A percentile compares a stretch with the other conserved stretches of the same genome.
Evolutionary conservation across 2,329 filamentous ascomycete species (phyloP).

Genomic region (Ramularia endophylla): DNA sequence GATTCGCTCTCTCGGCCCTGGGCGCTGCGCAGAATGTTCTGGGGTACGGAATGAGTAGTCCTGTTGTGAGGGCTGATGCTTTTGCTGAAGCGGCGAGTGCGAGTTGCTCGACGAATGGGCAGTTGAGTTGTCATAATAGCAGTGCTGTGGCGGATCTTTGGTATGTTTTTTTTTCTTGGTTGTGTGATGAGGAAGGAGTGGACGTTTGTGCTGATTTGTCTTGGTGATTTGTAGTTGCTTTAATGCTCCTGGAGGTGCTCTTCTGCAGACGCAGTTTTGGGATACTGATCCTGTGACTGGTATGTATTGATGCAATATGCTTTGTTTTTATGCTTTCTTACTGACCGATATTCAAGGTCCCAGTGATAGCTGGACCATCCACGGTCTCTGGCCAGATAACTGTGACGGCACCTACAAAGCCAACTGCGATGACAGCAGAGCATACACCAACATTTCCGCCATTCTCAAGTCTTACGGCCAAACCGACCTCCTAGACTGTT

Average conservation of each 20-base stretch:
- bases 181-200: too few relatives aligned
- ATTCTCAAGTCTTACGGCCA: slow-evolving; percentile 54
- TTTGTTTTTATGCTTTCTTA: too few relatives aligned
- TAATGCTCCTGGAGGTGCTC: slow-evolving; percentile 63
- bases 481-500: slow-evolving; percentile 50
- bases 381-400: slow-evolving; percentile 37
- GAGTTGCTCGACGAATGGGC: slow-evolving; percentile 33
- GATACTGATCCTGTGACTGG: slow-evolving; percentile 60
- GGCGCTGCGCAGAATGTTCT: slow-evolving; percentile 25
- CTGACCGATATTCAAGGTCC: too few relatives aligned
- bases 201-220: too few relatives aligned
- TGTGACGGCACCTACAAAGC: slow-evolving; percentile 66
- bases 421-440: slow-evolving; percentile 57
- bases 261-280: slow-evolving; percentile 75
- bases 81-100: slow-evolving; percentile 12
- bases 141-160: slow-evolving; percentile 59
- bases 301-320: too few relatives aligned
- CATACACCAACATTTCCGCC: slow-evolving; percentile 59
- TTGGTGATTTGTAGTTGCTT: slow-evolving; percentile 48
- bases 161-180: too few relatives aligned
- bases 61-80: slow-evolving; percentile 7
- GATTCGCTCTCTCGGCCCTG: slow-evolving; percentile 24
- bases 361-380: neutral
- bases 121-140: slow-evolving; percentile 59
- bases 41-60: slow-evolving; percentile 14